Evolutionary conservation across 169 alveolate species (phyloP), one percentile per base, ranked within the genome.

Genomic region (Besnoitia besnoiti): DNA sequence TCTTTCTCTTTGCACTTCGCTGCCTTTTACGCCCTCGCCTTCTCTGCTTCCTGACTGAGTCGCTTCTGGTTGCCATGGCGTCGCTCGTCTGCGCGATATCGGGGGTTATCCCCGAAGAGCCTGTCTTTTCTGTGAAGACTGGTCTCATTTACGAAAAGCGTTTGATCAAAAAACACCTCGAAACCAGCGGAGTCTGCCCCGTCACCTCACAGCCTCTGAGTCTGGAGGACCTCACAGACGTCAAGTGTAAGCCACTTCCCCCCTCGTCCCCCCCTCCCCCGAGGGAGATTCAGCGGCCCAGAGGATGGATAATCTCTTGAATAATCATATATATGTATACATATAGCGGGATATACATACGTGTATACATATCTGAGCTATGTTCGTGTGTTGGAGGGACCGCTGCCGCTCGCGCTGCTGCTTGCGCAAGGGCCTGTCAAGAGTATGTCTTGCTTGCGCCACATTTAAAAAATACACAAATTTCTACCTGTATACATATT

Each of bases 71-170:
- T 42, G 21, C 8, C 33, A 77, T 77, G 51, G 84, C 59, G 94
- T 50, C 95, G 37, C 61, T 95, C 61, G 95, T 96, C 39, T 96
- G 97, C 49, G 93, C 96, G 61, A 92, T 96, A 47, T 93, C 96
- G 27, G 97, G 97, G 19, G 84, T 62, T 0, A 92, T 94, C 14
- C 96, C 97, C 2, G 96, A 96, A 85, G 95, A 95, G 55, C 96
- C 97, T 0, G 97, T 96, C 21, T 90, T 93, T 90, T 89, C 95
- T 42, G 75, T 94, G 59, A 94, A 92, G 79, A 95, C 96, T 30
- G 95, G 96, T 37, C 85, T 76, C 44, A 79, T 96, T 50, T 96
- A 92, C 85, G 97, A 96, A 62, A 91, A 84, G 77, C 94, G 96
- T n/a, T 92, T 95, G 39, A 94, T 95, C 61, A 84, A 91, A 24